Conservation (phyloP, 345 rosid species). For the Hirschfeldia incana region DNA sequence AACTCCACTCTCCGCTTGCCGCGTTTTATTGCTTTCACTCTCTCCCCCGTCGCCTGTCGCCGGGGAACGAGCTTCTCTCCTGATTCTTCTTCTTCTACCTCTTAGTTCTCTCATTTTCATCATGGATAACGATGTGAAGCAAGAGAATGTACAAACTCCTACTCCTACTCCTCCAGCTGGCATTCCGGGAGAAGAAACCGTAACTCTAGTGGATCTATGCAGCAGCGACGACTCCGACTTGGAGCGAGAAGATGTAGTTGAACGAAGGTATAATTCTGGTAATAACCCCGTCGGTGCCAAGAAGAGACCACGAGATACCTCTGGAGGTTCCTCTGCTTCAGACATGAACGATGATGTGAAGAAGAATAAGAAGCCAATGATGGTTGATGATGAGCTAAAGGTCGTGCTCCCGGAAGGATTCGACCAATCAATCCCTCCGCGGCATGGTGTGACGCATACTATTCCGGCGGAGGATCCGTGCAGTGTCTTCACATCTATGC, state of each 20-base stretch:
- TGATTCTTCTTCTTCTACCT: neutral
- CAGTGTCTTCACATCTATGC: constrained; percentile 4
- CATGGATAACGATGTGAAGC: constrained; percentile 50
- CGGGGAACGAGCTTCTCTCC: neutral
- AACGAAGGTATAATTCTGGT: constrained; percentile 9
- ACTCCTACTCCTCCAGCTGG: neutral
- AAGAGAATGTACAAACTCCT: constrained; percentile 40
- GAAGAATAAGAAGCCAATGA: constrained; percentile 17
- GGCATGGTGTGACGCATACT: neutral
- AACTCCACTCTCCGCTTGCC: neutral
- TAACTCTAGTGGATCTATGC: constrained; percentile 56
- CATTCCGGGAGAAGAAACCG: constrained; percentile 19
- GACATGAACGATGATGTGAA: constrained; percentile 25
- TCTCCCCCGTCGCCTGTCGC: neutral
- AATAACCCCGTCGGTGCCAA: constrained; percentile 12
- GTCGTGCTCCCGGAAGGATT: constrained; percentile 51
- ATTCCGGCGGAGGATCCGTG: neutral
- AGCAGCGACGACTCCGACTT: constrained; percentile 57
- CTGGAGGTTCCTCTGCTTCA: constrained; percentile 28
- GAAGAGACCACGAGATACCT: constrained; percentile 38
- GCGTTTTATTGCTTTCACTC: neutral
- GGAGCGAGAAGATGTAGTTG: neutral
- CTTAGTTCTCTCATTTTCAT: neutral
- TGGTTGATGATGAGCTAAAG: constrained; percentile 32
- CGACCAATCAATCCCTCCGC: constrained; percentile 45